A percentile compares a stretch with the other conserved stretches of the same genome.
phyloP scores from a whole-genome alignment of 2,329 filamentous ascomycete species.

The Scedosporium apiospermum region DNA sequence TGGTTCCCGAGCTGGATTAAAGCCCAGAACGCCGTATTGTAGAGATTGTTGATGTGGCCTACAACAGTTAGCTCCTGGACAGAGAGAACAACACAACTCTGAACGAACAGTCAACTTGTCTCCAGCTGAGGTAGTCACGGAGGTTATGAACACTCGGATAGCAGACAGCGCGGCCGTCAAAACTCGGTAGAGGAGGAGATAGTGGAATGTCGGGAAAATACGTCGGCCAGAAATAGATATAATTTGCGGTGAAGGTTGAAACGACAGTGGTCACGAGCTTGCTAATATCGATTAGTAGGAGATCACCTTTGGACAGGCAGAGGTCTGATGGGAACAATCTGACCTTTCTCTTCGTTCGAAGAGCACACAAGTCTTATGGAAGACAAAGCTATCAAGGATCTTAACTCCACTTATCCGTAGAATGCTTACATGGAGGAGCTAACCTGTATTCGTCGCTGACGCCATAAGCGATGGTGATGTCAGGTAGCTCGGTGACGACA shows the following conservation, averaged over 20 bases:
- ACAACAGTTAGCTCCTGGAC: conserved; percentile 9
- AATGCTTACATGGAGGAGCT: not conserved
- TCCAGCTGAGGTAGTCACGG: conserved; percentile 92
- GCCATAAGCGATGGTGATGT: conserved; percentile 82
- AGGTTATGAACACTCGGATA: conserved; percentile 79
- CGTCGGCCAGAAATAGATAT: conserved; percentile 68
- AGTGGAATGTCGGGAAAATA: conserved; percentile 67
- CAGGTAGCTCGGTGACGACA: conserved; percentile 73
- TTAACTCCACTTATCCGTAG: not conserved
- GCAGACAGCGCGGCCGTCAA: conserved; percentile 83
- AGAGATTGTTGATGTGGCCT: conserved; percentile 97
- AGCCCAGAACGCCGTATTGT: conserved; percentile 95
- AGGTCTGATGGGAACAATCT: conserved; percentile 12
- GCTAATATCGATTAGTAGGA: conserved; percentile 30
- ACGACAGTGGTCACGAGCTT: conserved; percentile 88
- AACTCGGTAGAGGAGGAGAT: conserved; percentile 69
- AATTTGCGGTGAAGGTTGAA: conserved; percentile 88
- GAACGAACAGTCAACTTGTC: conserved; percentile 77
- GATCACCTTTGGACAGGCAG: not conserved
- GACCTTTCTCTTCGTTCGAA: conserved; percentile 81
- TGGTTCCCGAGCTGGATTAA: conserved; percentile 71
- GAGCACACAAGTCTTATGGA: conserved; percentile 70
- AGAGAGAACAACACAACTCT: conserved; percentile 19
- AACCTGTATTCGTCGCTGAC: conserved; percentile 90
- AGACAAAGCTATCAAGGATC: conserved; percentile 58